Conservation (phyloP, 2,329 filamentous ascomycete species). For the Blastomyces gilchristii region DNA sequence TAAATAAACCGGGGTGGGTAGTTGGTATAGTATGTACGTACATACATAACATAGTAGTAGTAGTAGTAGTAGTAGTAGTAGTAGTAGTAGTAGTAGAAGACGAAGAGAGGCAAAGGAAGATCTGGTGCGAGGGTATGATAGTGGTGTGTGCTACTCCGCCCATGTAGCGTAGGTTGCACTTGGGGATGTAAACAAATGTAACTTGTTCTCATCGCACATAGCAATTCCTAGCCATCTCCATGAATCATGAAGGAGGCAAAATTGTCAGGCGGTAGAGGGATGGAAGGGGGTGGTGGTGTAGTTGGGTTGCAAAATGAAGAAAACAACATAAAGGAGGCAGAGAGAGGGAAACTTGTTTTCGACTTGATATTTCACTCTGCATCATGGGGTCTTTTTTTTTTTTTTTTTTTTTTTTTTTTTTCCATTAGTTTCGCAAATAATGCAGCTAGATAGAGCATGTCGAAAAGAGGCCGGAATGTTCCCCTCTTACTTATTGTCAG, state of each 20-base stretch:
- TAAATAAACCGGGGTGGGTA: background rate
- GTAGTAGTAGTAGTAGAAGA: too few species aligned
- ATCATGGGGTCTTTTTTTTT: background rate
- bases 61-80: too few species aligned
- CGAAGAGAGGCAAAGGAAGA: background rate
- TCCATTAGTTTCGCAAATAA: background rate
- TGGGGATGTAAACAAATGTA: background rate
- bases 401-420: too few species aligned
- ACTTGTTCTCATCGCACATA: background rate
- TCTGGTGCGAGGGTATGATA: background rate
- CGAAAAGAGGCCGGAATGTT: too few species aligned
- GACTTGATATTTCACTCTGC: background rate
- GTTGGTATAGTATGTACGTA: too few species aligned
- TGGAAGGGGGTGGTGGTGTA: background rate
- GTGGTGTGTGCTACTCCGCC: constrained; percentile 4
- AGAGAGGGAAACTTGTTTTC: background rate
- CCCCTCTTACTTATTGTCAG: too few species aligned
- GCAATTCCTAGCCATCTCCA: background rate
- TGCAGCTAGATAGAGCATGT: background rate
- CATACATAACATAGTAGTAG: background rate
- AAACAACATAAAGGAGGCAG: background rate
- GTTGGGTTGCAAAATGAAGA: background rate
- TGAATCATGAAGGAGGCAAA: background rate
- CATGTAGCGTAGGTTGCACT: background rate
- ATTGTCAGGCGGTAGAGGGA: background rate